Evolutionary conservation across 768 basidiomycete genomes (phyloP).

Genomic region (Hericium alpestre): DNA sequence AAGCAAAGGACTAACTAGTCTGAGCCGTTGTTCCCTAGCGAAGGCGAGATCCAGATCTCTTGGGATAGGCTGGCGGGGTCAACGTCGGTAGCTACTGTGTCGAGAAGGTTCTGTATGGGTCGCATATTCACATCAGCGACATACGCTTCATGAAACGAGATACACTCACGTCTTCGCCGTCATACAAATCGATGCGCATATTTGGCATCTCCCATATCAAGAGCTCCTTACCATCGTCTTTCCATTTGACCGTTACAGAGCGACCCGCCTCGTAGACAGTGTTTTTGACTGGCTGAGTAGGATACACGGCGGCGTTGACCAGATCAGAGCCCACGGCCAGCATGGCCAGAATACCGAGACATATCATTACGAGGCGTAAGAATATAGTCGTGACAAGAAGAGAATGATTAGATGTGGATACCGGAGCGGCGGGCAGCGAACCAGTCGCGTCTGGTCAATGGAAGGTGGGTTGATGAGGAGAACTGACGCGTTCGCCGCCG

Average conservation of each 20-base stretch:
- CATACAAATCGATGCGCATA: background rate
- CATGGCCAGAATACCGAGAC: background rate
- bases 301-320: background rate
- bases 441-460: background rate
- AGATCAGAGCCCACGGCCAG: background rate
- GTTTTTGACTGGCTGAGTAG: constrained; percentile 1
- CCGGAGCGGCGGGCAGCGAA: background rate
- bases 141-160: background rate
- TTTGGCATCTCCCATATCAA: background rate
- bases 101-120: background rate
- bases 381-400: background rate
- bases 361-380: background rate
- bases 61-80: background rate
- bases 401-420: background rate
- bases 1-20: background rate
- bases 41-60: background rate
- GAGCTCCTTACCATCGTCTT: background rate
- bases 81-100: background rate
- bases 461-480: background rate
- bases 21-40: constrained; percentile 1
- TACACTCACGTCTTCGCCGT: background rate
- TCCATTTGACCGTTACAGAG: background rate
- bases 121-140: background rate
- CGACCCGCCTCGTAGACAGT: constrained; percentile 1
- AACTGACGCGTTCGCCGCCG: background rate